These are phyloP conservation scores for Ziziphus jujuba DNA, from an alignment of 306 rosid species.

Conservation along the genomic window DNA sequence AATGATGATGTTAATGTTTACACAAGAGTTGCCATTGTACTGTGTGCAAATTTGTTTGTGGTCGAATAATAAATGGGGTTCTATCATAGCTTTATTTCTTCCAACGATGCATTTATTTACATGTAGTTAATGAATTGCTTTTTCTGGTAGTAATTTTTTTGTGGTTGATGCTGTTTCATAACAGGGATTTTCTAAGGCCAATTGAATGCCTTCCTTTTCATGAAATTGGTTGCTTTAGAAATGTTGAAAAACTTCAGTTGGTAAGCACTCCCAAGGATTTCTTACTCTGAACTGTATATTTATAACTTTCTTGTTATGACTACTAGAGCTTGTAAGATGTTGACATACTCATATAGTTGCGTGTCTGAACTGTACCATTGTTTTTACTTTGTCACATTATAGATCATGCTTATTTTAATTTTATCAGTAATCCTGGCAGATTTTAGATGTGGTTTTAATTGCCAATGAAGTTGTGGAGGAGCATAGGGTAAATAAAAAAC, in stretches of 20 bases:
- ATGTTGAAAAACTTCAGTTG: constrained; percentile 77
- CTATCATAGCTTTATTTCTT: too few species aligned
- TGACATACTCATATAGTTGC: not conserved
- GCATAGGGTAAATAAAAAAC: too few species aligned
- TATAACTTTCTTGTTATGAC: constrained; percentile 11
- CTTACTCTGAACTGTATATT: constrained; percentile 11
- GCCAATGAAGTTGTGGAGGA: constrained; percentile 1
- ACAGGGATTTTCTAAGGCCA: constrained; percentile 75
- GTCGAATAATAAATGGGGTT: too few species aligned
- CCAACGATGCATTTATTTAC: too few species aligned
- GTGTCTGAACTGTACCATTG: not conserved
- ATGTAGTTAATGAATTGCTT: too few species aligned
- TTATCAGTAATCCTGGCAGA: constrained; percentile 1
- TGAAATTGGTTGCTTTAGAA: constrained; percentile 75
- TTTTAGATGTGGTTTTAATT: not conserved
- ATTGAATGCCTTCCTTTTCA: constrained; percentile 66
- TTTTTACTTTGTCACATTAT: not conserved
- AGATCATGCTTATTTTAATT: not conserved
- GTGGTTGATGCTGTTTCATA: constrained; percentile 28
- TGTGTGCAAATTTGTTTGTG: too few species aligned
- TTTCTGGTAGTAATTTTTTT: not conserved
- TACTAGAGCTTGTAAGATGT: constrained; percentile 8
- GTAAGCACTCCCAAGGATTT: constrained; percentile 46
- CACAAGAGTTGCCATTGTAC: too few species aligned
- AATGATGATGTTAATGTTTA: too few species aligned